A percentile compares a stretch with the other conserved stretches of the same genome.
Evolutionary conservation across 2,329 filamentous ascomycete species (phyloP).

Genomic region (Iodosphaeria phyllophila): DNA sequence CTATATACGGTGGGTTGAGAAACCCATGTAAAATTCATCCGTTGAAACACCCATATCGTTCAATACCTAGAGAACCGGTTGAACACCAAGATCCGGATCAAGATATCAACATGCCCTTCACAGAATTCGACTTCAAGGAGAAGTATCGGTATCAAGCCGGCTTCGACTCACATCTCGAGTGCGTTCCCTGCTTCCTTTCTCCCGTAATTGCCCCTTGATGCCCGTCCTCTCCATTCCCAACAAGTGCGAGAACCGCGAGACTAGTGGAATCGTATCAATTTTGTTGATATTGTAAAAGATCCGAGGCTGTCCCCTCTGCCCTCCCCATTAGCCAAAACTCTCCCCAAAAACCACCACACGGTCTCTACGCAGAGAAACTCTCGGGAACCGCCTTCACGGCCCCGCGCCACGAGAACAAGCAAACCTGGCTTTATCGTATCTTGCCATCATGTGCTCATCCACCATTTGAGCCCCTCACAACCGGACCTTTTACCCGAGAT

Average conservation of each 20-base stretch:
- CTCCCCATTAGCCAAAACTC: constrained; percentile 51
- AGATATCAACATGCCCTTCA: constrained; percentile 20
- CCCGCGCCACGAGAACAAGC: constrained; percentile 35
- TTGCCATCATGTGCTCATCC: constrained; percentile 33
- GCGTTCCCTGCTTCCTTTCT: constrained; percentile 9
- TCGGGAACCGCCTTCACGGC: constrained; percentile 42
- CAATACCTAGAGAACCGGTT: too few relatives aligned
- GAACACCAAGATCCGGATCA: too few relatives aligned
- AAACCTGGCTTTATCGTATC: constrained; percentile 42
- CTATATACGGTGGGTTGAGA: too few relatives aligned
- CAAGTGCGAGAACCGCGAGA: too few relatives aligned
- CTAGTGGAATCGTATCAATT: too few relatives aligned
- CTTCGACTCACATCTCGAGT: constrained; percentile 53
- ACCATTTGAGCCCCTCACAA: constrained; percentile 11
- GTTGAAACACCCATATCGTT: too few relatives aligned
- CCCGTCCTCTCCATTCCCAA: too few relatives aligned
- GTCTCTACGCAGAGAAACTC: constrained; percentile 51
- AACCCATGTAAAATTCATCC: too few relatives aligned
- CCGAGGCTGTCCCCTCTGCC: constrained; percentile 47
- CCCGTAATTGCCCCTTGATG: too few relatives aligned
- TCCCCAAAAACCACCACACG: constrained; percentile 49
- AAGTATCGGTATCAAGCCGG: constrained; percentile 48
- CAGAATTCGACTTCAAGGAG: constrained; percentile 16
- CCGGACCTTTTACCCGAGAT: constrained; percentile 24
- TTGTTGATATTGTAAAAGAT: too few relatives aligned